Evolutionary conservation across 2,329 filamentous ascomycete species (phyloP), one percentile per base, ranked within the genome.

Genomic region (Hypoxylon sp.): DNA sequence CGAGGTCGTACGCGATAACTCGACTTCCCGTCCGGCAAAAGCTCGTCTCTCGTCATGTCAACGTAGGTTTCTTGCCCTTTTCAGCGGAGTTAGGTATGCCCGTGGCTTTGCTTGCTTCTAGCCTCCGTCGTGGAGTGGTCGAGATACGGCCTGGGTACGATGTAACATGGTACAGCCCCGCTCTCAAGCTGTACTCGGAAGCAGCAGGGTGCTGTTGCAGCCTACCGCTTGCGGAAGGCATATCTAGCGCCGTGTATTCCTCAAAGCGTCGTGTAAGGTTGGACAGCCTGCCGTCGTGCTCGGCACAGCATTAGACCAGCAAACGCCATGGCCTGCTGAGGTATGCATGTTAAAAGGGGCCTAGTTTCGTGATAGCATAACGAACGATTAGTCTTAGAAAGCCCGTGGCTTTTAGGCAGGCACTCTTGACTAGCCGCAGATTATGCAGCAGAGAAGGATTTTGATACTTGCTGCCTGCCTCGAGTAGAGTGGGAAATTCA

Each of bases 91-190:
- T 53, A 17, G 41, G 17, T 31, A 24, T 48, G 33, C 24, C 20
- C 42, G 31, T 35, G 27, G 26, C 18, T n/a, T n/a, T n/a, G n/a
- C n/a, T 21, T 11, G 31, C 31, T 35, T 35, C 31, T 15, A 35
- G 31, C 31, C n/a, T 35, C 31, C 31, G 2, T 3, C 31, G 5
- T 13, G 13, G 31, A 17, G 31, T 8, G 31, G 31, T 15, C 31
- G 7, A 17, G 31, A 35, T 17, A 35, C 35, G 31, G 38, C 29
- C 35, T 55, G 23, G 27, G 24, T 45, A 46, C 46, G 31, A 41
- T 45, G 50, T 20, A 29, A 55, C 42, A 31, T 42, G 29, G 31
- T 42, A 48, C 33, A 49, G 45, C 55, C 55, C 49, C 42, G 23
- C 45, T 48, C 45, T 42, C 15, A 21, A 40, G 40, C 15, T 27